Evolutionary conservation across 2,329 filamentous ascomycete species (phyloP).

Genomic region (Cytospora piceae): DNA sequence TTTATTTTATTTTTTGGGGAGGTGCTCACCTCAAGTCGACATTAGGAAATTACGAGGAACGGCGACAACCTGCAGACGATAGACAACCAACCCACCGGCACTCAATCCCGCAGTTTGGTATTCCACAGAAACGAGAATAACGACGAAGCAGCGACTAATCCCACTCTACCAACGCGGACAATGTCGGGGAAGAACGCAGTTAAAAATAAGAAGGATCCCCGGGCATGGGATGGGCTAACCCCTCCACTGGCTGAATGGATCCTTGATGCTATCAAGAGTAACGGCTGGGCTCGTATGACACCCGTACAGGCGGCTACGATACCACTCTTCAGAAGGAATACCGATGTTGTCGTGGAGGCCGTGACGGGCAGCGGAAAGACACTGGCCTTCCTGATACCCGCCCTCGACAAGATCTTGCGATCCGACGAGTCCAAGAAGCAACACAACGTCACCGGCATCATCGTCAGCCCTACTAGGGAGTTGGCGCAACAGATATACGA

Average conservation of each 20-base stretch:
- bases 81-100: background rate
- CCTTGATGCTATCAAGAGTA: constrained; percentile 71
- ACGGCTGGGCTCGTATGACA: constrained; percentile 86
- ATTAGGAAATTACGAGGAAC: background rate
- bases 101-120: background rate
- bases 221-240: constrained; percentile 70
- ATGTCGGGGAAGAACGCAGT: constrained; percentile 42
- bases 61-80: background rate
- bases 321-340: constrained; percentile 85
- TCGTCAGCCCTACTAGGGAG: constrained; percentile 92
- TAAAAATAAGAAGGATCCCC: constrained; percentile 48
- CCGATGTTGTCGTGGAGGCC: constrained; percentile 89
- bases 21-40: background rate
- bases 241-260: constrained; percentile 81
- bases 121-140: background rate
- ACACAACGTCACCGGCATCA: constrained; percentile 86
- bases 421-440: constrained; percentile 83
- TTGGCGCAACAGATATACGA: constrained; percentile 88
- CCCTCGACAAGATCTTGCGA: constrained; percentile 80
- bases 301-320: constrained; percentile 94
- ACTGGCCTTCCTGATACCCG: constrained; percentile 76
- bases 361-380: constrained; percentile 94
- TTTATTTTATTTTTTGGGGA: constrained; percentile 24
- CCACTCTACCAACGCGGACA: background rate
- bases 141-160: background rate